Conservation (phyloP, 2,329 filamentous ascomycete species). For the Aspergillus jensenii region DNA sequence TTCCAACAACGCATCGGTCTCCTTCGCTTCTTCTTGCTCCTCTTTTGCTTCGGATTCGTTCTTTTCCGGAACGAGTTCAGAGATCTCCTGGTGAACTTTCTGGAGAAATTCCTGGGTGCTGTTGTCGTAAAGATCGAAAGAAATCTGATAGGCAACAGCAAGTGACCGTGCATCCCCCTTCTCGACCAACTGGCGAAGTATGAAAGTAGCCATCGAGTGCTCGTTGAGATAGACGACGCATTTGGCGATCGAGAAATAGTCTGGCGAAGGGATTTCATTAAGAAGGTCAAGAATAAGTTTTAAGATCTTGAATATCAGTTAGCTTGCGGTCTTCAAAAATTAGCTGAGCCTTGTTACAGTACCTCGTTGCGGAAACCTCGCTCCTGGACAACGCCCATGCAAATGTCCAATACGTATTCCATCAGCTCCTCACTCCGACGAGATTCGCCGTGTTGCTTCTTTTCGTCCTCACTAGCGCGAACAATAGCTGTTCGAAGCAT, state of each 20-base stretch:
- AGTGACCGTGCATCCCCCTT: slow-evolving; percentile 76
- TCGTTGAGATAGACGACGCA: slow-evolving; percentile 96
- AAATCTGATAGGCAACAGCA: slow-evolving; percentile 92
- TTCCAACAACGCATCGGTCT: slow-evolving; percentile 59
- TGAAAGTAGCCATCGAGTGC: slow-evolving; percentile 82
- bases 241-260: slow-evolving; percentile 97
- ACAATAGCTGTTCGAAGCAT: slow-evolving; percentile 84
- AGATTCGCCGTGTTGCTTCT: slow-evolving; percentile 60
- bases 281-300: slow-evolving; percentile 92
- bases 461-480: slow-evolving; percentile 83
- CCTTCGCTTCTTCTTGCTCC: slow-evolving; percentile 53
- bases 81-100: slow-evolving; percentile 81
- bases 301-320: slow-evolving; percentile 61
- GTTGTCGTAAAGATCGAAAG: slow-evolving; percentile 97
- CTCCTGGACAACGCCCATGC: slow-evolving; percentile 97
- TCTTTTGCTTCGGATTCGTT: slow-evolving; percentile 47
- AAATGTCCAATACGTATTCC: slow-evolving; percentile 93
- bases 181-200: slow-evolving; percentile 78
- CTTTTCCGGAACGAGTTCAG: slow-evolving; percentile 51
- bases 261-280: slow-evolving; percentile 85
- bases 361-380: slow-evolving; percentile 74
- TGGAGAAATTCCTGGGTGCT: slow-evolving; percentile 94
- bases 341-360: slow-evolving; percentile 18
- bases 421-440: slow-evolving; percentile 83
- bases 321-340: background rate